These are phyloP conservation scores for Tricholoma bakamatsutake DNA, from an alignment of 768 basidiomycete genomes.

Conservation along the genomic window DNA sequence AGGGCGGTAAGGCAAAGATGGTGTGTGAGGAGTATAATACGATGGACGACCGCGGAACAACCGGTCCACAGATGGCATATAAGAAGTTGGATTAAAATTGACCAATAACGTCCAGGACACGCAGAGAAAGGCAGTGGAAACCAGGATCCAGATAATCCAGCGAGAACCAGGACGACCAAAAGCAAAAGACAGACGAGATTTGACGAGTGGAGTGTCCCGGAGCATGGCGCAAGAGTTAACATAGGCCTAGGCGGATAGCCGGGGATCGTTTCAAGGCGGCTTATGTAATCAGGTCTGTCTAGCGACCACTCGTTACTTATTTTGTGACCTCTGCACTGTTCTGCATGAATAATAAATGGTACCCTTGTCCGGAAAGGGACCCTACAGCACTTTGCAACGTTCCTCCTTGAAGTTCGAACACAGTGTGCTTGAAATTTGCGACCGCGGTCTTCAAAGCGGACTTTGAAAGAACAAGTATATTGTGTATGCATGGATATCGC, in stretches of 20 bases:
- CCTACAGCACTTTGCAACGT: too few relatives aligned
- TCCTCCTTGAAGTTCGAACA: too few relatives aligned
- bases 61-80: too few relatives aligned
- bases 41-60: not conserved
- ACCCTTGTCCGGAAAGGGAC: too few relatives aligned
- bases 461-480: not conserved
- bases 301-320: too few relatives aligned
- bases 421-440: too few relatives aligned
- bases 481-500: not conserved
- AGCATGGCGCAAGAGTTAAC: not conserved
- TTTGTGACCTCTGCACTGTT: too few relatives aligned
- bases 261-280: too few relatives aligned
- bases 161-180: slow-evolving; percentile 7
- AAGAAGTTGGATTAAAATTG: not conserved
- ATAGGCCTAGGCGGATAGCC: not conserved
- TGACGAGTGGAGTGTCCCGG: not conserved
- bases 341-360: too few relatives aligned
- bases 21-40: slow-evolving; percentile 4
- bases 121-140: slow-evolving; percentile 13
- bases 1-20: not conserved
- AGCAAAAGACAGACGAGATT: not conserved
- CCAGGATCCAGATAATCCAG: slow-evolving; percentile 13
- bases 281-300: too few relatives aligned
- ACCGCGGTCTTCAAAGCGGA: not conserved
- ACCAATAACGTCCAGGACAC: slow-evolving; percentile 6